A percentile compares a stretch with the other conserved stretches of the same genome.
Conservation (phyloP, 2,329 filamentous ascomycete species). For the Verticillium albo-atrum region DNA sequence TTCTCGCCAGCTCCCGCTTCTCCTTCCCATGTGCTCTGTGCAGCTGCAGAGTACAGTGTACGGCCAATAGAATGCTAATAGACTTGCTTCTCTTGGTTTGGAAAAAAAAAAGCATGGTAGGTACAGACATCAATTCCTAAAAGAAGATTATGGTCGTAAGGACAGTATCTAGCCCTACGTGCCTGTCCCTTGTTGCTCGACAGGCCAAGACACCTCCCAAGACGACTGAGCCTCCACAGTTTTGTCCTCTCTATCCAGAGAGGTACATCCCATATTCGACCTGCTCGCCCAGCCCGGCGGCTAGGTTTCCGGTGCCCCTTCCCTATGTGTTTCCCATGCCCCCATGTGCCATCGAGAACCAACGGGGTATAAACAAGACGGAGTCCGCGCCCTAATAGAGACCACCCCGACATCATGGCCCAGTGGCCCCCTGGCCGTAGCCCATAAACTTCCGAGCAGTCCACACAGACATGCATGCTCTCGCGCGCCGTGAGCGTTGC, state of each 20-base stretch:
- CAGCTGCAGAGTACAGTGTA: not conserved
- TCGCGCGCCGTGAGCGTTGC: not conserved
- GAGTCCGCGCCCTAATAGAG: not conserved
- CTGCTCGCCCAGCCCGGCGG: not conserved
- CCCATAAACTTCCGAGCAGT: not conserved
- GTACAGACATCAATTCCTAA: not conserved
- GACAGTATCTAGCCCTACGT: not conserved
- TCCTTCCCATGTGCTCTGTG: not conserved
- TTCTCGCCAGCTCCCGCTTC: not conserved
- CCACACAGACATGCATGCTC: not conserved
- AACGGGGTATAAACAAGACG: not conserved
- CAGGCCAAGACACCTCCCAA: not conserved
- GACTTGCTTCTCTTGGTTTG: not conserved
- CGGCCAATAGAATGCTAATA: not conserved
- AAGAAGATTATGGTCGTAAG: not conserved
- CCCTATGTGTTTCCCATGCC: not conserved
- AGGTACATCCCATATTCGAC: not conserved
- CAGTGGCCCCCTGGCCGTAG: not conserved
- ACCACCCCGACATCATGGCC: not conserved
- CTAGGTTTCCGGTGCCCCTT: not conserved
- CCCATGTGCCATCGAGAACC: not conserved
- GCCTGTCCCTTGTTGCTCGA: not conserved
- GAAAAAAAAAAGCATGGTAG: not conserved
- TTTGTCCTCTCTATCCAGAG: not conserved
- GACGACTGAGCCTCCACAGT: not conserved